Percentiles rank a stretch among this genome's conserved stretches.
These are phyloP conservation scores for Metschnikowia kofuensis DNA, from an alignment of 805 yeast species.

Conservation along the genomic window DNA sequence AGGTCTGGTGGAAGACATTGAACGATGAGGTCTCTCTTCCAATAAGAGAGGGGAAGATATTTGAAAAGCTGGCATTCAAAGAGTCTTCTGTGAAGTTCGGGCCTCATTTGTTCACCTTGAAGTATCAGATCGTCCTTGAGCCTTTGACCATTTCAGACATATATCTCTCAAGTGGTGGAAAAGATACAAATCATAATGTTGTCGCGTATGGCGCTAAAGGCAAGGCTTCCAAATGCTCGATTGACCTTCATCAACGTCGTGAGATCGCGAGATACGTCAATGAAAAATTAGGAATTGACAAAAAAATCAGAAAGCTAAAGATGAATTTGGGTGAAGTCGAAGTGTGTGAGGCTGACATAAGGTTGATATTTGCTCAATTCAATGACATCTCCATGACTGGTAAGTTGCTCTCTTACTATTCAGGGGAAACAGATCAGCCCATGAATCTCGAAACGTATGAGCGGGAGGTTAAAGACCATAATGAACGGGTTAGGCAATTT, in stretches of 20 bases:
- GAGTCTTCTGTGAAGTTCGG: slow-evolving; percentile 35
- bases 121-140: slow-evolving; percentile 39
- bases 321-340: slow-evolving; percentile 70
- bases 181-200: slow-evolving; percentile 22
- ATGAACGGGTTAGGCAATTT: background rate
- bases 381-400: slow-evolving; percentile 47
- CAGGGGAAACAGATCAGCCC: slow-evolving; percentile 10
- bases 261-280: slow-evolving; percentile 36
- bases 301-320: slow-evolving; percentile 48
- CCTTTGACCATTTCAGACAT: slow-evolving; percentile 39
- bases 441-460: slow-evolving; percentile 14
- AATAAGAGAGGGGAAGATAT: slow-evolving; percentile 34
- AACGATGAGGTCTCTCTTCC: slow-evolving; percentile 34
- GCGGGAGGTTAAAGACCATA: slow-evolving; percentile 5
- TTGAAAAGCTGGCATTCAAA: slow-evolving; percentile 17
- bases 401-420: slow-evolving; percentile 16
- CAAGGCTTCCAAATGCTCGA: slow-evolving; percentile 28
- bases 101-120: slow-evolving; percentile 38
- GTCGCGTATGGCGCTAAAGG: slow-evolving; percentile 41
- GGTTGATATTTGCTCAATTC: slow-evolving; percentile 64
- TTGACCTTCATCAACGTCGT: slow-evolving; percentile 42
- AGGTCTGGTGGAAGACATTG: slow-evolving; percentile 42
- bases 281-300: slow-evolving; percentile 34
- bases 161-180: slow-evolving; percentile 28
- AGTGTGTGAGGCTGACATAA: slow-evolving; percentile 62